These are phyloP conservation scores for Vigna trinervia DNA, from an alignment of 306 rosid species.

Conservation along the genomic window DNA sequence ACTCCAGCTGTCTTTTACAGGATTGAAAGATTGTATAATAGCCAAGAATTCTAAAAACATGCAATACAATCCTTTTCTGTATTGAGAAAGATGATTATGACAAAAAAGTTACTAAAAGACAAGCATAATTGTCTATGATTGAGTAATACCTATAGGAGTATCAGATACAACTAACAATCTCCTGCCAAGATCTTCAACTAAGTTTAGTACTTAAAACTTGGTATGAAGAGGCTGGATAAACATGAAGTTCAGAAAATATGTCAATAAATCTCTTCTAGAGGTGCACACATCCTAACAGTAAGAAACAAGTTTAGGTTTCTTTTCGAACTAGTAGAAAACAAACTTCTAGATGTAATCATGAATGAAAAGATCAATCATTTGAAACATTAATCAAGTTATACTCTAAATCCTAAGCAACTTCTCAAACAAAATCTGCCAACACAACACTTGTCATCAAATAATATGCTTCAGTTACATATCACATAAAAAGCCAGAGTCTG, in stretches of 20 bases:
- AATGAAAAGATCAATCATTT: background rate
- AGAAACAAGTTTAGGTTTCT: background rate
- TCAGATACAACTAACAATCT: too few relatives aligned
- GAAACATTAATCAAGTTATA: constrained; percentile 12
- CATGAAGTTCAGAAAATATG: background rate
- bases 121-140: too few relatives aligned
- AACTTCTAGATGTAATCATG: background rate
- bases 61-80: too few relatives aligned
- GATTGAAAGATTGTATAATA: too few relatives aligned
- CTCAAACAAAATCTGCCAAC: constrained; percentile 26
- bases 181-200: too few relatives aligned
- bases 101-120: too few relatives aligned
- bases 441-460: constrained; percentile 28
- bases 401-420: background rate
- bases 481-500: constrained; percentile 27
- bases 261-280: background rate
- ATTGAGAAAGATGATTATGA: too few relatives aligned
- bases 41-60: too few relatives aligned
- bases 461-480: constrained; percentile 18
- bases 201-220: background rate
- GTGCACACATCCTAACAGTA: background rate
- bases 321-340: constrained; percentile 2
- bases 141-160: too few relatives aligned
- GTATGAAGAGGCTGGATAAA: background rate
- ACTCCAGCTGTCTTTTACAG: too few relatives aligned